These are phyloP conservation scores for Furcasterigmium sp. DNA, from an alignment of 2,329 filamentous ascomycete species.

Conservation along the genomic window DNA sequence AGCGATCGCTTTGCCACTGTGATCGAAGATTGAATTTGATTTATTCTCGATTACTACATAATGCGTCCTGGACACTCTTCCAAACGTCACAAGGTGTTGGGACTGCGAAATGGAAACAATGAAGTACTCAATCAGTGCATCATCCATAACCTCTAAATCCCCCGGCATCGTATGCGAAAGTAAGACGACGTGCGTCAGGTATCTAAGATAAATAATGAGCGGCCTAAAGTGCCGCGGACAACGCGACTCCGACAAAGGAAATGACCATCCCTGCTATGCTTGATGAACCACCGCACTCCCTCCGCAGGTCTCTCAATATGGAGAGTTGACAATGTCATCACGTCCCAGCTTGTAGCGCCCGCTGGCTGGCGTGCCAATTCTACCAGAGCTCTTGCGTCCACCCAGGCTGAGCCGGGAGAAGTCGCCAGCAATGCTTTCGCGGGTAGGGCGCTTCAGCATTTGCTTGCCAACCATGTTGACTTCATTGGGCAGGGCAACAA, in stretches of 20 bases:
- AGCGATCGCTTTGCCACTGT: no score
- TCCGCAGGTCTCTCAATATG: conserved; percentile 35
- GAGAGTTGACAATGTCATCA: conserved; percentile 77
- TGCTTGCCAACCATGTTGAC: conserved; percentile 95
- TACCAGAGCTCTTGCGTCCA: conserved; percentile 43
- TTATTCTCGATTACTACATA: no score
- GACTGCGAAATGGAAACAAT: no score
- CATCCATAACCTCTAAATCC: no score
- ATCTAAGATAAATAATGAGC: conserved; percentile 1
- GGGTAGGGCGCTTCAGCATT: conserved; percentile 78
- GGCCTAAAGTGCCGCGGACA: neutral
- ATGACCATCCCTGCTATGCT: neutral
- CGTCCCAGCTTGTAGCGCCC: conserved; percentile 68
- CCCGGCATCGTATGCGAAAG: no score
- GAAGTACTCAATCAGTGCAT: no score
- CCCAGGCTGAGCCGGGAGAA: conserved; percentile 32
- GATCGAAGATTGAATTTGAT: no score
- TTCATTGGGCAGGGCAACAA: conserved; percentile 93
- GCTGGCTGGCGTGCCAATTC: conserved; percentile 48
- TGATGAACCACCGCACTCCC: neutral
- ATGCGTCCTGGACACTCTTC: no score
- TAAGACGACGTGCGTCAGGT: neutral
- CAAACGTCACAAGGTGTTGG: no score
- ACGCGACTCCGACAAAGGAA: neutral
- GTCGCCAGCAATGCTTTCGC: conserved; percentile 81